Base-by-base conservation (phyloP, 1,284 basidiomycete species). In the Lignosus rhinocerotis region DNA sequence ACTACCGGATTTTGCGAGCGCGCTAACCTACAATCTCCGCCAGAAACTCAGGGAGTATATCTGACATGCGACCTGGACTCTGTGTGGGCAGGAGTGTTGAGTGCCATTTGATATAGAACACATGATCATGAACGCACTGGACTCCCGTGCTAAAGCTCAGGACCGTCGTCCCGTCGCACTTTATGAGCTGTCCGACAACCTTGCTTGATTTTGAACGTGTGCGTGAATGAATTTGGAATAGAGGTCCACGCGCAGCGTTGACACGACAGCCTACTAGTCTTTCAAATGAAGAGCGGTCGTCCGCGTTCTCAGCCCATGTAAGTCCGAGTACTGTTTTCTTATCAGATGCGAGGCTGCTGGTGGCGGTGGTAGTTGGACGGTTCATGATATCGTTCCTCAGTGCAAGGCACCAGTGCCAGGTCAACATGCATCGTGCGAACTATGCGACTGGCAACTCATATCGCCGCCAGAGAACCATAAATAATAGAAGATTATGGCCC, bases 51-150 rank as follows among this genome's bases (percentile, higher is more conserved):
- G 88, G 90, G 70, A 75, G 87, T 69, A 33, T 31, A 31, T 45
- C 36, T 21, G 21, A 10, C 42, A 46, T 48, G 32, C 43, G 5
- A 33, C 33, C 31, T 34, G 19, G 54, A 17, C 17, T 14, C 14
- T 14, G 1, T 12, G 50, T 49, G 54, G 46, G 56, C 51, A 45
- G 53, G 57, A 63, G 51, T 56, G 52, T 58, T 67, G 53, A 70
- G 61, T 70, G 53, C 68, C 56, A 43, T 53, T 45, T 34, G 41
- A 21, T 41, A 36, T 56, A 88, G 88, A 93, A 79, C 94, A 95
- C 77, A 96, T 96, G 94, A 95, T 98, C 59, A 92, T 96, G 87
- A 96, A 98, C 79, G 98, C 99, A 81, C 98, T 98, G 96, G 96
- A 99, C 69, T 96, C 96, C 64, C 88, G 96, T 62, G 94, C 95